Percentiles rank a stretch among this genome's conserved stretches.
These are phyloP conservation scores for Cryoendolithus antarcticus DNA, from an alignment of 2,329 filamentous ascomycete species.

Conservation along the genomic window DNA sequence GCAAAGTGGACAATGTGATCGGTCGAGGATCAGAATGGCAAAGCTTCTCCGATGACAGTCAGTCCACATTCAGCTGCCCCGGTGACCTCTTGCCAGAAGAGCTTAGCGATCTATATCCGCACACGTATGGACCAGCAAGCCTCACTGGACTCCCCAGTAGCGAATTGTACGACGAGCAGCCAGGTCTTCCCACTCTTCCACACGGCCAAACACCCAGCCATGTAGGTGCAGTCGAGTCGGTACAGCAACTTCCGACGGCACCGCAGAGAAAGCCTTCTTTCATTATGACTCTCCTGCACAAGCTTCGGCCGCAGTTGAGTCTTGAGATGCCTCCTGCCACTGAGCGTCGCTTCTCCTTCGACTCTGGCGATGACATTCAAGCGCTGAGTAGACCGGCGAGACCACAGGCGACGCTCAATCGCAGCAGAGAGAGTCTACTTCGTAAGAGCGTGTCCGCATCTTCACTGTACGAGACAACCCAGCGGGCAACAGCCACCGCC, in stretches of 20 bases:
- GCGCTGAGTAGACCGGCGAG: background rate
- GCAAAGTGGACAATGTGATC: too few species aligned
- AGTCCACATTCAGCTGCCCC: slow-evolving; percentile 24
- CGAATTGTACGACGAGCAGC: too few species aligned
- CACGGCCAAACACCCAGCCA: too few species aligned
- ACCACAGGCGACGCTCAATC: too few species aligned
- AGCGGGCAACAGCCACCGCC: background rate
- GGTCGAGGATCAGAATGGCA: too few species aligned
- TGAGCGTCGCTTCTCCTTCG: slow-evolving; percentile 30
- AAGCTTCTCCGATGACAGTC: slow-evolving; percentile 16
- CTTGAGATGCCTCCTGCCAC: slow-evolving; percentile 8
- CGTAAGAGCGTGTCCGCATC: slow-evolving; percentile 17
- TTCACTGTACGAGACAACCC: slow-evolving; percentile 4
- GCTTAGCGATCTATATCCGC: slow-evolving; percentile 1
- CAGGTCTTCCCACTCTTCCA: too few species aligned
- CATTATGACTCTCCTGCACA: slow-evolving; percentile 19
- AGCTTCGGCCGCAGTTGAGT: slow-evolving; percentile 15
- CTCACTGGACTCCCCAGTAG: too few species aligned
- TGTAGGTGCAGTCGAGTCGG: too few species aligned
- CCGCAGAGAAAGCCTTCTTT: slow-evolving; percentile 7
- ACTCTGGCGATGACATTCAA: slow-evolving; percentile 28
- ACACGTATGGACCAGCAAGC: too few species aligned
- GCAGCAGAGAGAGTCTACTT: slow-evolving; percentile 8
- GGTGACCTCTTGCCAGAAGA: slow-evolving; percentile 24
- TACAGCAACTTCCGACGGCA: too few species aligned